Base-by-base conservation (phyloP, 345 rosid species). In the Populus alba region DNA sequence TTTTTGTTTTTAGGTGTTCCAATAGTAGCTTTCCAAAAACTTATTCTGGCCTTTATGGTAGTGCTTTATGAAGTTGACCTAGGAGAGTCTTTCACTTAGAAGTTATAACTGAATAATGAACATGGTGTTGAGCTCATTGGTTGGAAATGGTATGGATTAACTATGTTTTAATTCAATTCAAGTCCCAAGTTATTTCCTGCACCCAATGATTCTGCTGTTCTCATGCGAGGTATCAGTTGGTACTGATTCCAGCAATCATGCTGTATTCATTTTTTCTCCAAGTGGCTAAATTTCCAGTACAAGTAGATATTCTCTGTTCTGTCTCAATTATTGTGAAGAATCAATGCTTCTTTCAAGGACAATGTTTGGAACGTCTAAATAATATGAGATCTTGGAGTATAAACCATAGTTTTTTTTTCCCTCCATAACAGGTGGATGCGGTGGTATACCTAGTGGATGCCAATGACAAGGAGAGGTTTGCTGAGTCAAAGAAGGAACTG, bases 371-470 rank as follows among this genome's bases (percentile, higher is more conserved):
- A 7, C 41, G 29, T 27, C 23, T 49, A 15, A 5, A 7, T 12
- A 15, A 33, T 65, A 3, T 51, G 55, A 37, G 55, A 37, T 38
- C 4, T 35, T 31, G 9, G 27, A 43, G 25, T 29, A 71, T 39
- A 41, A 76, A 39, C 29, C 65, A 49, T 63, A 11, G 38, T 3
- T 20, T 8, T 23, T 73, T 16, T 73, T 43, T 41, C 43, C 4
- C 53, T 65, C 62, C 4, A 4, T 66, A 38, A 55, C 75, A 89
- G 88, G 89, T 89, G 49, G 92, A 89, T 80, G 88, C 90, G 6
- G 90, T 86, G 37, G 92, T 89, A 25, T 89, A 89, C 87, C 80
- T 87, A 61, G 92, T 89, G 59, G 92, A 89, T 12, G 90, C 90
- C 53, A 83, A 85, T 12, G 92, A 89, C 88, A 87, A 87, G 87